Evolutionary conservation across 768 basidiomycete species (phyloP).

Genomic region (Boletus sp.): DNA sequence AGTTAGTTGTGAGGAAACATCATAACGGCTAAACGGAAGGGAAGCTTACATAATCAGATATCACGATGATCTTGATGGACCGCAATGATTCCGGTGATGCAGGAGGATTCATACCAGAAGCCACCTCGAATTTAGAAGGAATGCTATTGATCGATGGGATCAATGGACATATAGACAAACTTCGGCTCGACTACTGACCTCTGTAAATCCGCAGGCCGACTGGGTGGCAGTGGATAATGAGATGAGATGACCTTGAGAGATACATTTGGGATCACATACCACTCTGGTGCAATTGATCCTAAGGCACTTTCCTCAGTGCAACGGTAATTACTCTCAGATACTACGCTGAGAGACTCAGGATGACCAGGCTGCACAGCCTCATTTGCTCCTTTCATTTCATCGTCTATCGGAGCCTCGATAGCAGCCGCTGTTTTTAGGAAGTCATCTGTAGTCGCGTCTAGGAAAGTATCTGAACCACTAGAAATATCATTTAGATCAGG

Average conservation of each 20-base stretch:
- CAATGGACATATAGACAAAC: neutral
- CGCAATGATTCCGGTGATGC: slow-evolving; percentile 17
- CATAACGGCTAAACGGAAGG: neutral
- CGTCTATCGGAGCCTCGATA: neutral
- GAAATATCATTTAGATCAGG: neutral
- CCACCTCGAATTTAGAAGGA: slow-evolving; percentile 14
- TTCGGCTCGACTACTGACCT: slow-evolving; percentile 11
- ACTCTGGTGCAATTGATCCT: neutral
- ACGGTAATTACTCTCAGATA: slow-evolving; percentile 24
- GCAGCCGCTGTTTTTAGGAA: no score
- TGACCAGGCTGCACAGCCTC: neutral
- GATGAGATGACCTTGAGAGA: neutral
- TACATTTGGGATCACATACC: slow-evolving; percentile 7
- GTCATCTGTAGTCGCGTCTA: neutral
- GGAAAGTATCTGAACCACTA: neutral
- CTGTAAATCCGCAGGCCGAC: slow-evolving; percentile 10
- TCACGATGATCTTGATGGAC: slow-evolving; percentile 30
- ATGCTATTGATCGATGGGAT: slow-evolving; percentile 10
- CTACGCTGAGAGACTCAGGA: slow-evolving; percentile 18
- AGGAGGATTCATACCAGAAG: neutral
- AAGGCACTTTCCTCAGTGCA: slow-evolving; percentile 9
- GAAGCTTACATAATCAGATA: slow-evolving; percentile 31
- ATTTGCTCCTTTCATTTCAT: neutral
- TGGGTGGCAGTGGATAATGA: neutral
- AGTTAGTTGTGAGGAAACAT: neutral